Conservation (phyloP, 495 filamentous ascomycete species). For the Pseudoneurospora amorphoporcata region DNA sequence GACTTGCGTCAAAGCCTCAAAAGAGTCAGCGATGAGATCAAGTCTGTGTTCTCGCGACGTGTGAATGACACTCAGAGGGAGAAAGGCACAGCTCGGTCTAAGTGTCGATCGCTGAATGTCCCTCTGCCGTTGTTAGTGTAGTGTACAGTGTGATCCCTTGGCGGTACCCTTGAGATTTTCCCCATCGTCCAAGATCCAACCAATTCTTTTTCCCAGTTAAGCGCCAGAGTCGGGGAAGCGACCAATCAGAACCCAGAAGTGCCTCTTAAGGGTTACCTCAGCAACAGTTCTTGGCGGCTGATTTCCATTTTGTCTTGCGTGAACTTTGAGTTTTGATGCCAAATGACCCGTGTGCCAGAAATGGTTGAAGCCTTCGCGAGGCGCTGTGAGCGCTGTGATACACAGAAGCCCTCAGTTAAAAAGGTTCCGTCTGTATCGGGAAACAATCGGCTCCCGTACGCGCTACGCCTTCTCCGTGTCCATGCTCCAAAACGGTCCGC, state of each 20-base stretch:
- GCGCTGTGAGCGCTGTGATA: not conserved
- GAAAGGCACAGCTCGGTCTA: not conserved
- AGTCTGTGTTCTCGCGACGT: not conserved
- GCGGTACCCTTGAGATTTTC: not conserved
- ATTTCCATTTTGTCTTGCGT: not conserved
- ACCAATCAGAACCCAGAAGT: not conserved
- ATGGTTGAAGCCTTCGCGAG: not conserved
- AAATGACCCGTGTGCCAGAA: not conserved
- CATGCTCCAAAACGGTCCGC: not conserved
- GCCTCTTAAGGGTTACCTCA: not conserved
- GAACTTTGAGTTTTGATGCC: too few relatives aligned
- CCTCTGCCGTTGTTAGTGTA: not conserved
- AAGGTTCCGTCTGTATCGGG: not conserved
- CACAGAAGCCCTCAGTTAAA: not conserved
- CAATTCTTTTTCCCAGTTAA: constrained; percentile 13
- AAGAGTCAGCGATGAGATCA: not conserved
- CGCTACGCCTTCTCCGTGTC: not conserved
- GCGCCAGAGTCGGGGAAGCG: constrained; percentile 3
- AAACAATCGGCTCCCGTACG: not conserved
- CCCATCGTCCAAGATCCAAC: constrained; percentile 1
- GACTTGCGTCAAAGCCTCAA: not conserved
- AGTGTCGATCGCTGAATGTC: not conserved
- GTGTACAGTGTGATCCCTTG: not conserved
- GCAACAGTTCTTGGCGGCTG: not conserved
- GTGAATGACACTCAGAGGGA: not conserved